These are phyloP conservation scores for Artemisia annua DNA, from an alignment of 129 eudicot genomes.

Conservation along the genomic window DNA sequence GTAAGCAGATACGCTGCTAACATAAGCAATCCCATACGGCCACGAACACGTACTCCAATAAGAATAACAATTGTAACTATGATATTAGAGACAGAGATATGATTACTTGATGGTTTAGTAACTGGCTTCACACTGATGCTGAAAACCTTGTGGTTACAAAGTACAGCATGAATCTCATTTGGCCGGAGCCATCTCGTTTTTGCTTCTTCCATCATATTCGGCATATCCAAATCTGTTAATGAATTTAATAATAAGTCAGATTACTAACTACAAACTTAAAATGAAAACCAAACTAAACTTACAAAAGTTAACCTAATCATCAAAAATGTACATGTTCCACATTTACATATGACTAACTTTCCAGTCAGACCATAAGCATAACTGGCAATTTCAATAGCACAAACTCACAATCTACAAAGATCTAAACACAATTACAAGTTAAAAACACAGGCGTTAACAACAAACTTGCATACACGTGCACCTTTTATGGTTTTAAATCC, in stretches of 20 bases:
- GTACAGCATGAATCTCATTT: slow-evolving; percentile 91
- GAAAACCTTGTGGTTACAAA: slow-evolving; percentile 70
- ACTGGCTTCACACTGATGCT: slow-evolving; percentile 75
- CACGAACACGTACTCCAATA: no score
- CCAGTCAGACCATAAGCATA: neutral
- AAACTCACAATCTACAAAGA: slow-evolving; percentile 4
- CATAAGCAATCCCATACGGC: no score
- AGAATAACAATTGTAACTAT: neutral
- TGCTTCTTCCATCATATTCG: slow-evolving; percentile 79
- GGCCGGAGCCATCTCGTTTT: slow-evolving; percentile 89
- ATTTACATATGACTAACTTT: neutral
- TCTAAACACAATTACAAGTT: slow-evolving; percentile 6
- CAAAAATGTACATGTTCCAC: no score
- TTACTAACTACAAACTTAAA: neutral
- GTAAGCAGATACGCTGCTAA: no score
- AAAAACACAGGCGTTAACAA: slow-evolving; percentile 3
- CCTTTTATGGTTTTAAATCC: slow-evolving; percentile 82
- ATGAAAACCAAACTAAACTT: neutral
- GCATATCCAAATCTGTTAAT: slow-evolving; percentile 74
- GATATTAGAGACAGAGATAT: slow-evolving; percentile 2
- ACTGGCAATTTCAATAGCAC: slow-evolving; percentile 13
- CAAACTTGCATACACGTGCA: slow-evolving; percentile 16
- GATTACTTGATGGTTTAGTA: slow-evolving; percentile 75
- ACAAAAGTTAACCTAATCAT: neutral
- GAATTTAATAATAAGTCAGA: neutral